Evolutionary conservation across 129 eudicot genomes (phyloP), one percentile per base, ranked within the genome.

Genomic region (Saussurea involucrata): DNA sequence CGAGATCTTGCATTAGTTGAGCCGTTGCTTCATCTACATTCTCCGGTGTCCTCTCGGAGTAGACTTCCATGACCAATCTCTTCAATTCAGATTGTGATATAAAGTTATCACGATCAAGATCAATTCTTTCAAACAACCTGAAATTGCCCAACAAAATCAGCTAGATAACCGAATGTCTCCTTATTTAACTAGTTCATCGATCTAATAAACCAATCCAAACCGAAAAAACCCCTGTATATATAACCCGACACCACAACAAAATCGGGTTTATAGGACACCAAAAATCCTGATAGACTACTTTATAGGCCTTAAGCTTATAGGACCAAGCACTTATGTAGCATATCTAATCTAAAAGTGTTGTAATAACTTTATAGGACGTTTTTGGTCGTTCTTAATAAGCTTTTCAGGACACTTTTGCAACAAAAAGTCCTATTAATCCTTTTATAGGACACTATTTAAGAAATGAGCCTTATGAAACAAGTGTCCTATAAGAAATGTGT

Each of bases 61-160:
- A 68, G 72, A 87, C 70, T 18, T 87, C 85, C 74, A 74, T 65
- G 67, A 92, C 67, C 82, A 89, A 71, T 37, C 18, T 81, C 81
- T 77, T 85, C 64, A 92, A 63, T 66, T 89, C 96, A 0, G 84
- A 80, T 71, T 63, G 80, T 58, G 93, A 86, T 70, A 92, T 70
- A 60, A 37, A 78, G 17, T 84, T 76, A 58, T 90, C 90, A 17
- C 73, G 78, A 73, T 92, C 87, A 9, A 75, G 36, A 79, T 92
- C 97, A 58, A 86, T 86, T 73, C 67, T 72, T 31, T 82, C 82
- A 27, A 89, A 92, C 76, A 92, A 77, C 85, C 89, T 92, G 79
- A 33, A 79, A 68, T 74, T 80, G 28, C 6, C 66, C 69, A 68
- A 68, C 32, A 49, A 79, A 63, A 12, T 24, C 42, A 65, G 61